A percentile compares a stretch with the other conserved stretches of the same genome.
phyloP scores from a whole-genome alignment of 768 basidiomycete genomes.

The Amanita brunnescens region DNA sequence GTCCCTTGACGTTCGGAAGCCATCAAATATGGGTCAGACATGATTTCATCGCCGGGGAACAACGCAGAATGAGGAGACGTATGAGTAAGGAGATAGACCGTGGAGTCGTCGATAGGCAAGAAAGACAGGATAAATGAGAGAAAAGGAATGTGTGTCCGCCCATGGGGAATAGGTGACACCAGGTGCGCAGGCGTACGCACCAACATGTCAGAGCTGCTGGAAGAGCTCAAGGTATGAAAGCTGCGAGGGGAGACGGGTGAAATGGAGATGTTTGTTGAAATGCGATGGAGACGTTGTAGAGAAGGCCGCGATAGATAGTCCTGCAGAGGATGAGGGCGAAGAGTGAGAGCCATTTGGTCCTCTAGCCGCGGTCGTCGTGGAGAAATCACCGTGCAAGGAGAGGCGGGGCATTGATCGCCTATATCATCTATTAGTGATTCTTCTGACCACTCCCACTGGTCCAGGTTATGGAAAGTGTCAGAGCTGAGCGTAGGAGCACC shows the following conservation, averaged over 20 bases:
- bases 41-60: slow-evolving; percentile 17
- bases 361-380: background rate
- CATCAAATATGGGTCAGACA: background rate
- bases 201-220: background rate
- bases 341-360: background rate
- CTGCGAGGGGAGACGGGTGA: background rate
- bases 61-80: slow-evolving; percentile 22
- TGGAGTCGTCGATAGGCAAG: slow-evolving; percentile 29
- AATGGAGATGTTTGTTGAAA: background rate
- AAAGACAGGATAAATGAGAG: slow-evolving; percentile 27
- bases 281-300: background rate
- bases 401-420: background rate
- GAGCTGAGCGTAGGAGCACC: background rate
- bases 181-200: background rate
- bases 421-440: background rate
- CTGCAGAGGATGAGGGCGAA: background rate
- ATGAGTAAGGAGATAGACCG: slow-evolving; percentile 26
- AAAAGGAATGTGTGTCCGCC: slow-evolving; percentile 26
- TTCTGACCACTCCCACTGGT: slow-evolving; percentile 1
- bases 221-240: slow-evolving; percentile 3
- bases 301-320: background rate
- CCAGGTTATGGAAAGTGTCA: background rate
- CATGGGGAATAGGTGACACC: slow-evolving; percentile 15
- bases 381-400: background rate
- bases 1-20: background rate